A percentile compares a stretch with the other conserved stretches of the same genome.
Conservation (phyloP, 495 filamentous ascomycete species). For the Jackrogersella multiformis region DNA sequence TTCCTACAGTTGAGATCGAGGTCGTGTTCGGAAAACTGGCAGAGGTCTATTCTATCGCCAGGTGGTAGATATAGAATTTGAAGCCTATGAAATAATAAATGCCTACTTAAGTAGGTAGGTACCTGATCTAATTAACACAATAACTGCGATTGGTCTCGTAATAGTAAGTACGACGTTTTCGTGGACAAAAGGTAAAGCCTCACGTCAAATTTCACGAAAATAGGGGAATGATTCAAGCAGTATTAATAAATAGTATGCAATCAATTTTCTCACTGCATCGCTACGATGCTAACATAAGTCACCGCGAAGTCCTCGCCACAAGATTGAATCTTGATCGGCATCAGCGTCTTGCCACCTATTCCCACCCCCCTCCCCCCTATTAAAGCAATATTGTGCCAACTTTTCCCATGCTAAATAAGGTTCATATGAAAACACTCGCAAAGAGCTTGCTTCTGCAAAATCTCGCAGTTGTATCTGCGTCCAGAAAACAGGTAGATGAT, state of each 20-base stretch:
- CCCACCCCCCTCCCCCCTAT: no score
- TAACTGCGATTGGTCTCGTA: no score
- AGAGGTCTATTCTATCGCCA: no score
- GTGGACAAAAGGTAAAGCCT: no score
- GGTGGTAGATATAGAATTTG: no score
- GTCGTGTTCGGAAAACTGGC: no score
- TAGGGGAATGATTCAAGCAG: neutral
- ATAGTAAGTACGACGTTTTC: no score
- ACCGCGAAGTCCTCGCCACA: neutral
- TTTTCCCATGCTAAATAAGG: constrained; percentile 13
- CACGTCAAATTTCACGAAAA: neutral
- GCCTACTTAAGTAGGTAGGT: no score
- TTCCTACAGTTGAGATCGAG: no score
- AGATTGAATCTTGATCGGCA: neutral
- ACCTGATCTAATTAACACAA: no score
- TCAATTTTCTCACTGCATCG: neutral
- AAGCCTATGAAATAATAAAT: no score
- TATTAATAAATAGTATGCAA: neutral
- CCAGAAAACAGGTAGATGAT: constrained; percentile 22
- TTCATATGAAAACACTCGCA: constrained; percentile 5
- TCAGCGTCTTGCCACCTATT: no score
- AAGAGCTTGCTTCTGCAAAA: neutral
- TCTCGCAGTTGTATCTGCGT: constrained; percentile 20
- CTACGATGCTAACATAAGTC: neutral
- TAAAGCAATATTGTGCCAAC: constrained; percentile 3